Base-by-base conservation (phyloP, 1,284 basidiomycete species). In the Pascua sp. region DNA sequence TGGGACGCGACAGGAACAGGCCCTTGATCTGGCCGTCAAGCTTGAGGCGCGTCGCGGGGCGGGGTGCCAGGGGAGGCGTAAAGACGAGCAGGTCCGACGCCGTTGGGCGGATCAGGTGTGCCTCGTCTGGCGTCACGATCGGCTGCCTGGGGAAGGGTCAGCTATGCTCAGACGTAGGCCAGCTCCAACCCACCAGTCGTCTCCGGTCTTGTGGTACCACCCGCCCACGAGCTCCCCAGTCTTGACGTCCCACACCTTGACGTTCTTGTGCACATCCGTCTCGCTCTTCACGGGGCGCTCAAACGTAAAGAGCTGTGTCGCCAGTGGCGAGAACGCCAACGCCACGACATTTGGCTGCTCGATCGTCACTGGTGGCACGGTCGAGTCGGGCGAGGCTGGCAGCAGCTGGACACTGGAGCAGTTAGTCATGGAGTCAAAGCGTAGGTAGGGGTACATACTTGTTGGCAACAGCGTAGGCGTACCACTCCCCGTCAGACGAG, bases 261-360 rank as follows among this genome's bases (percentile, higher is more conserved):
- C 69, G 56, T 78, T 78, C 63, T 68, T 70, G 66, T 76, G 69
- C 57, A 72, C 71, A 37, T 77, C 73, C 24, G 70, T 73, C 50
- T 76, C 75, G 44, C 70, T 70, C 57, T 75, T 76, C 50, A 75
- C 67, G n/a, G 74, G 74, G 60, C 95, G 85, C 79, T 97, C 92
- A 90, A 92, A 98, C 47, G 91, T 96, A 59, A 89, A 91, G 49
- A 98, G 75, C 77, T 90, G 96, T 1, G 89, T 91, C 47, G 91
- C 93, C 62, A 88, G 85, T 8, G 95, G 94, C 8, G 94, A 98
- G 78, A 98, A 96, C 63, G 83, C 83, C 66, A 98, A 78, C 69
- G 95, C 92, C 57, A 92, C 76, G 66, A 90, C 83, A 70, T 88
- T 89, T 58, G 86, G 80, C 49, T 90, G 72, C 12, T 65, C 55